These are phyloP conservation scores for Galium porrigens DNA, from an alignment of 305 asterid genomes.

Conservation along the genomic window DNA sequence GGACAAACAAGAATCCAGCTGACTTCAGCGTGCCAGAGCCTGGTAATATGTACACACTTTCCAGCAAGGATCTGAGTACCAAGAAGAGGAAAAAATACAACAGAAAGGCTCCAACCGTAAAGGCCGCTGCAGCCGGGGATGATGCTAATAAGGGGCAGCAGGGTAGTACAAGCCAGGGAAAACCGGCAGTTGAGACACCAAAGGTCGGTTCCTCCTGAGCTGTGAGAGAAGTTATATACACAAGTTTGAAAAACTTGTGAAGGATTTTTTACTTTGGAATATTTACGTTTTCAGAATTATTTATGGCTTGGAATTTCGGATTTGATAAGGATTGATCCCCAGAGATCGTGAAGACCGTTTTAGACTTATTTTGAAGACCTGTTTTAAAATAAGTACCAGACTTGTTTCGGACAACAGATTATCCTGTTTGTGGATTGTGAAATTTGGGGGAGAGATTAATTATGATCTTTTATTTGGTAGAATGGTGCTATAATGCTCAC, in stretches of 20 bases:
- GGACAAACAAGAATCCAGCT: conserved; percentile 55
- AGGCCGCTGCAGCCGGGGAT: not conserved
- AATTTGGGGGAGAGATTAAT: not conserved
- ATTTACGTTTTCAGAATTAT: not conserved
- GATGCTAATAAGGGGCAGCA: conserved; percentile 33
- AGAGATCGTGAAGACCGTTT: not conserved
- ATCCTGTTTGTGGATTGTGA: not conserved
- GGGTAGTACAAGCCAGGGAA: conserved; percentile 20
- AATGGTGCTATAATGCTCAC: too few species aligned
- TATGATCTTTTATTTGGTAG: not conserved
- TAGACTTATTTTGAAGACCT: not conserved
- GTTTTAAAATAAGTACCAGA: not conserved
- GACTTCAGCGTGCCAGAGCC: conserved; percentile 54
- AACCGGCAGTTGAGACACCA: conserved; percentile 17
- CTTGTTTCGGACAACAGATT: not conserved
- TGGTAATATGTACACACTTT: conserved; percentile 38
- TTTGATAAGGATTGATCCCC: not conserved
- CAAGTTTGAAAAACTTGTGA: not conserved
- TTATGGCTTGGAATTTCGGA: not conserved
- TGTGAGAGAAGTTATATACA: not conserved
- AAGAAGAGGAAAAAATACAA: conserved; percentile 23
- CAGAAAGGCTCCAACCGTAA: conserved; percentile 14
- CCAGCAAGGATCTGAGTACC: conserved; percentile 33
- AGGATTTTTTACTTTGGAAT: not conserved
- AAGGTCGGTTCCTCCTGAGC: not conserved